Percentiles rank a stretch among this genome's conserved stretches.
phyloP scores from a whole-genome alignment of 73 alveolate genomes.

The Paramecium sexaurelia region DNA sequence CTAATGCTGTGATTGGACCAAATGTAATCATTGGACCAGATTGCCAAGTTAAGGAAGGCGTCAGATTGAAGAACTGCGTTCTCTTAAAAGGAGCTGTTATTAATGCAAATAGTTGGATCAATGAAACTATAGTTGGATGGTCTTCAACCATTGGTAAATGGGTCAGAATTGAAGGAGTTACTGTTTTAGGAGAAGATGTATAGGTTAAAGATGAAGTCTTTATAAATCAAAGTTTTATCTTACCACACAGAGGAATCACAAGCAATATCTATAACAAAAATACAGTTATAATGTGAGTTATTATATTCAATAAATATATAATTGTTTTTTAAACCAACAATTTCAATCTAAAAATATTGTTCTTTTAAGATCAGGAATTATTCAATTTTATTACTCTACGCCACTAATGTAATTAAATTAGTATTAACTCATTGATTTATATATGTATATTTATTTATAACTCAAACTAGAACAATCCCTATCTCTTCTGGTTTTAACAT shows the following conservation, averaged over 20 bases:
- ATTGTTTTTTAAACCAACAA: background rate
- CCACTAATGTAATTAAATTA: no score
- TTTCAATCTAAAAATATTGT: no score
- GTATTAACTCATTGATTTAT: background rate
- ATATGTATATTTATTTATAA: background rate
- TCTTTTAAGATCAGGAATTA: no score
- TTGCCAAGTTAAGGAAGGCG: conserved; percentile 83
- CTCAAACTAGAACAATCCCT: conserved; percentile 24
- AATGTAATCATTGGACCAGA: conserved; percentile 97
- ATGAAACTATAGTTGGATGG: conserved; percentile 90
- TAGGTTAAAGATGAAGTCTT: conserved; percentile 89
- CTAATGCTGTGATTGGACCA: conserved; percentile 93
- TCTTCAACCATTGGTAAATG: conserved; percentile 80
- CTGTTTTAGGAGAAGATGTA: conserved; percentile 97
- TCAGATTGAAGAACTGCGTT: conserved; percentile 80
- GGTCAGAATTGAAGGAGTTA: conserved; percentile 91
- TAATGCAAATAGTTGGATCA: conserved; percentile 74
- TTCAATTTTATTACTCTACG: no score
- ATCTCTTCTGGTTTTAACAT: conserved; percentile 27
- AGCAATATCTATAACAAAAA: conserved; percentile 76
- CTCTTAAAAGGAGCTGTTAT: conserved; percentile 74
- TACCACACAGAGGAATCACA: conserved; percentile 92
- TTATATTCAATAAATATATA: background rate
- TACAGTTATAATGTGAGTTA: conserved; percentile 70
- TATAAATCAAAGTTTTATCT: conserved; percentile 84